A percentile compares a stretch with the other conserved stretches of the same genome.
These are phyloP conservation scores for Lactarius indigo DNA, from an alignment of 768 basidiomycete genomes.

Conservation along the genomic window DNA sequence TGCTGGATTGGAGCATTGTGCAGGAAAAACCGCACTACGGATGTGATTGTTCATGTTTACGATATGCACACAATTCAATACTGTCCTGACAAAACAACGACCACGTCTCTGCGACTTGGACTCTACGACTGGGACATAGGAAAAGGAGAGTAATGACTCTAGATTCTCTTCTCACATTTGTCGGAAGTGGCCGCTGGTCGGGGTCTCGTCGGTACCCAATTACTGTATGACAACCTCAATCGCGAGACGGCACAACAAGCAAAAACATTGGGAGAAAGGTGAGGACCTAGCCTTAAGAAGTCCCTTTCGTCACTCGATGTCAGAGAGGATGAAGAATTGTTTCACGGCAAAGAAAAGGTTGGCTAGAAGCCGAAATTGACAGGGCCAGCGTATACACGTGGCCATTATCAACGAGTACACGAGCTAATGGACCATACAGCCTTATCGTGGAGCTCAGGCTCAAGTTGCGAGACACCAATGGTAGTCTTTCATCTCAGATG, in stretches of 20 bases:
- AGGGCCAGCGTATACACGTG: conserved; percentile 30
- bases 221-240: too few species aligned
- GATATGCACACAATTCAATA: too few species aligned
- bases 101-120: too few species aligned
- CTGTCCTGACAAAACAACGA: too few species aligned
- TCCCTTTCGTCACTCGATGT: conserved; percentile 49
- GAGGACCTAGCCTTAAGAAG: conserved; percentile 72
- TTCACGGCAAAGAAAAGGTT: conserved; percentile 67
- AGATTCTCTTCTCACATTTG: too few species aligned
- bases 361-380: conserved; percentile 53
- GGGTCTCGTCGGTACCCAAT: too few species aligned
- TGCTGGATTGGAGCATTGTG: too few species aligned
- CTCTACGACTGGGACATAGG: too few species aligned
- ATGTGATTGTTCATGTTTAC: too few species aligned
- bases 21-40: too few species aligned
- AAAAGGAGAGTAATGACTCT: too few species aligned
- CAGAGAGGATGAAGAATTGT: conserved; percentile 61
- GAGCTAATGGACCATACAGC: conserved; percentile 27
- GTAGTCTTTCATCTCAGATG: conserved; percentile 37
- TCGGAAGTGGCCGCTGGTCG: too few species aligned
- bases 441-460: conserved; percentile 46
- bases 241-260: conserved; percentile 56
- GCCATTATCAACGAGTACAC: not conserved
- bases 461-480: conserved; percentile 42
- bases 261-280: conserved; percentile 66